Evolutionary conservation across 228 moss, liverwort and hornwort genomes (phyloP).

Genomic region (Sphagnum fallax): DNA sequence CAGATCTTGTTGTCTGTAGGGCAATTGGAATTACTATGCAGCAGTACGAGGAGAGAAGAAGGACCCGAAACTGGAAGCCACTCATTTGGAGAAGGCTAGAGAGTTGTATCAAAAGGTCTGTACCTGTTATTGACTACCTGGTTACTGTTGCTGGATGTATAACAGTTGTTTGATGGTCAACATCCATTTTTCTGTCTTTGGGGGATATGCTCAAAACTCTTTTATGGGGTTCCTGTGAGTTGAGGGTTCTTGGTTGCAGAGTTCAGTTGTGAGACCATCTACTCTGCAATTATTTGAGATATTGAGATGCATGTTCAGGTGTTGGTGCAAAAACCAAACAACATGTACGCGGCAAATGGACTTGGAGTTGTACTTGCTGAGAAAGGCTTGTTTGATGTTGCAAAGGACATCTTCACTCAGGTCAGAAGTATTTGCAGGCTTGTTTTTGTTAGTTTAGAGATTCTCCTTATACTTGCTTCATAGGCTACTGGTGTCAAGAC

Average conservation of each 20-base stretch:
- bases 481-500: too few relatives aligned
- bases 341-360: slow-evolving; percentile 97
- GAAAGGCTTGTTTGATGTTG: slow-evolving; percentile 80
- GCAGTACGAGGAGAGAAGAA: slow-evolving; percentile 94
- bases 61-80: slow-evolving; percentile 90
- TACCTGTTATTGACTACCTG: background rate
- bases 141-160: background rate
- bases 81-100: slow-evolving; percentile 84
- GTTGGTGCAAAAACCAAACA: slow-evolving; percentile 65
- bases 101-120: slow-evolving; percentile 76
- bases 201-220: background rate
- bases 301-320: slow-evolving; percentile 17
- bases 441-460: background rate
- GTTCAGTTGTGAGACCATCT: too few relatives aligned
- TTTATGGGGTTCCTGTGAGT: too few relatives aligned
- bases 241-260: too few relatives aligned
- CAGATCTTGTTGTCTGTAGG: slow-evolving; percentile 12
- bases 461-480: background rate
- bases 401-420: slow-evolving; percentile 98
- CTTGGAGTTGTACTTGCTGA: slow-evolving; percentile 96
- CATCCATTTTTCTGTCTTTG: background rate
- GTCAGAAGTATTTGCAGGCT: slow-evolving; percentile 4
- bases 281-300: background rate
- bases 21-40: slow-evolving; percentile 97
- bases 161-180: background rate